A percentile compares a stretch with the other conserved stretches of the same genome.
Evolutionary conservation across 2,329 filamentous ascomycete species (phyloP).

Genomic region (Pezicula carpinea): DNA sequence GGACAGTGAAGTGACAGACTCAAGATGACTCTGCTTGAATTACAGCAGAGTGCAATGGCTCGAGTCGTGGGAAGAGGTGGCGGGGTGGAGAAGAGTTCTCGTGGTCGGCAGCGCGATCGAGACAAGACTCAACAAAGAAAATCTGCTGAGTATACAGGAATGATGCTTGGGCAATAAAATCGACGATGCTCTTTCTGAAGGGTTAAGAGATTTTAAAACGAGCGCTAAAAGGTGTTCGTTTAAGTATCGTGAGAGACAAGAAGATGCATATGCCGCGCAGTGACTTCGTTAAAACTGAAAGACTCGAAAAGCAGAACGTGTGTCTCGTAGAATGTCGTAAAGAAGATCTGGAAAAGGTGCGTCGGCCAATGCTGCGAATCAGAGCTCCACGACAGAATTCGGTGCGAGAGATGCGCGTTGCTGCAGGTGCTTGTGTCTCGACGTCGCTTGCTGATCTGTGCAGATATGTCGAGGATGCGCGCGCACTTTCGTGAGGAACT

Average conservation of each 20-base stretch:
- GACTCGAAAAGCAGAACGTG: conserved; percentile 31
- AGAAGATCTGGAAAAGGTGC: conserved; percentile 26
- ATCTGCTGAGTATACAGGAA: conserved; percentile 10
- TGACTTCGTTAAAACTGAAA: conserved; percentile 23
- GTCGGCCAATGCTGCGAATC: conserved; percentile 28
- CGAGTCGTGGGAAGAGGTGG: not conserved
- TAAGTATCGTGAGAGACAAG: conserved; percentile 21
- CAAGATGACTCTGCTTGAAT: conserved; percentile 4
- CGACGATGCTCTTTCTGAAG: conserved; percentile 6
- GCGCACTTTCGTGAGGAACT: conserved; percentile 17
- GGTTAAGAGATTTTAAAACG: conserved; percentile 17
- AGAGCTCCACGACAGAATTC: conserved; percentile 27
- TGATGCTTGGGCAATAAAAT: conserved; percentile 14
- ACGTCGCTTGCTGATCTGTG: conserved; percentile 27
- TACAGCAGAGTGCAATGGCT: not conserved
- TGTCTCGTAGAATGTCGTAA: conserved; percentile 40
- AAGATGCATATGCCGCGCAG: conserved; percentile 23
- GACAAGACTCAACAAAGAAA: conserved; percentile 2
- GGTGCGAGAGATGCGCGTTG: conserved; percentile 26
- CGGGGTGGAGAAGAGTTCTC: conserved; percentile 1
- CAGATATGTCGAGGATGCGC: conserved; percentile 24
- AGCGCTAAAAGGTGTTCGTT: conserved; percentile 20
- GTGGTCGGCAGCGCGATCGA: conserved; percentile 2
- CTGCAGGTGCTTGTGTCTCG: conserved; percentile 32
- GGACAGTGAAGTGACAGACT: conserved; percentile 24